phyloP scores from a whole-genome alignment of 169 alveolate genomes.

The Plasmodium billcollinsi region DNA sequence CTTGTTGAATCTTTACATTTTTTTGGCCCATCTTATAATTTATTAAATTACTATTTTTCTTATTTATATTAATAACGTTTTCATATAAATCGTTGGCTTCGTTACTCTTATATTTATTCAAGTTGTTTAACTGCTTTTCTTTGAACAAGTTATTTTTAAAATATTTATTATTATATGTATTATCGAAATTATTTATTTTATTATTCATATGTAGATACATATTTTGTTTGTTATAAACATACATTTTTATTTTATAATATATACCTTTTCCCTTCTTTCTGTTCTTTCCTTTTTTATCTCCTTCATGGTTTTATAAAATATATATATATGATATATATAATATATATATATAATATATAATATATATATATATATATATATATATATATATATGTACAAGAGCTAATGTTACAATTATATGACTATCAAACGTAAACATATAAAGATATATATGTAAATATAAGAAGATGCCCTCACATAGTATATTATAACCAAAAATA shows the following conservation, averaged over 20 bases:
- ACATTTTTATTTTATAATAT: conserved; percentile 37
- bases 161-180: conserved; percentile 32
- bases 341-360: no score
- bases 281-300: neutral
- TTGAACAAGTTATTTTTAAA: conserved; percentile 6
- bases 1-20: conserved; percentile 19
- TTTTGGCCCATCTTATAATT: conserved; percentile 50
- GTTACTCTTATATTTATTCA: neutral
- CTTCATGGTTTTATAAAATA: neutral
- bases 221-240: conserved; percentile 48
- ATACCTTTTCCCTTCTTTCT: conserved; percentile 14
- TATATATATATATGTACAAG: no score
- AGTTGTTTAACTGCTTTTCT: neutral
- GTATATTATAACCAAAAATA: no score
- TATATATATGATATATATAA: neutral
- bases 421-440: no score
- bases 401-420: no score
- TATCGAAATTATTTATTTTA: conserved; percentile 10
- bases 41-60: neutral
- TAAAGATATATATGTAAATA: no score
- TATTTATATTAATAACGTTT: neutral
- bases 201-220: conserved; percentile 50
- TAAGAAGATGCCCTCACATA: no score
- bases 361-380: no score
- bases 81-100: neutral